Evolutionary conservation across 257 asterid genomes (phyloP), one percentile per base, ranked within the genome.

Genomic region (Primulina eburnea): DNA sequence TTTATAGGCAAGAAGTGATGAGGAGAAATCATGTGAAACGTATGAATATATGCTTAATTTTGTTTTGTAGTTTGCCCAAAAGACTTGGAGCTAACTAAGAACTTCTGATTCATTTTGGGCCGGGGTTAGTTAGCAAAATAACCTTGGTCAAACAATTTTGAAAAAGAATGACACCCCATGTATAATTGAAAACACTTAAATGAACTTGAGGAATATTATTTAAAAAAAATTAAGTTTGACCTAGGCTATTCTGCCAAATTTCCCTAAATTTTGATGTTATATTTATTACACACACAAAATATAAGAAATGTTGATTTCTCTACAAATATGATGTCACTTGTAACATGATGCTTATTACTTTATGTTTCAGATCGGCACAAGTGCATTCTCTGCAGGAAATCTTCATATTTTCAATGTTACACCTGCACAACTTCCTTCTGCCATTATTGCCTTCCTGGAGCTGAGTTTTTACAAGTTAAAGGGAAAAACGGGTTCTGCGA

Each of bases 401-500:
- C 60, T 76, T 70, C 94, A 68, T 59, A 64, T 18, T 56, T 74
- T 76, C 87, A 71, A 62, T 93, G 99, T 72, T 85, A 86, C 78
- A 86, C 92, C 71, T 93, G 99, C 73, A 74, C 84, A 61, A 72
- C 33, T 6, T 83, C 95, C 53, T 78, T 81, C 9, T 93, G 99
- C 83, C 75, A 65, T 24, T 76, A 52, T 73, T 93, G 99, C 86
- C 75, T 74, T 69, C 38, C 53, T 14, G 21, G 8, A 16, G 56
- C 78, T 8, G 75, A 72, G 11, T 80, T 90, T 75, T 70, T 64
- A 26, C 80, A 12, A 47, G 76, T 90, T 65, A 89, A 83, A 81
- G 90, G 84, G 62, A 70, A 77, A 60, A 62, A 72, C 70, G 99
- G 99, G 28, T 89, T 93, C 78, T 93, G 99, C 81, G 17, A 67